Base-by-base conservation (phyloP, 225 moss, liverwort and hornwort species). In the Physcomitrellopsis africana region DNA sequence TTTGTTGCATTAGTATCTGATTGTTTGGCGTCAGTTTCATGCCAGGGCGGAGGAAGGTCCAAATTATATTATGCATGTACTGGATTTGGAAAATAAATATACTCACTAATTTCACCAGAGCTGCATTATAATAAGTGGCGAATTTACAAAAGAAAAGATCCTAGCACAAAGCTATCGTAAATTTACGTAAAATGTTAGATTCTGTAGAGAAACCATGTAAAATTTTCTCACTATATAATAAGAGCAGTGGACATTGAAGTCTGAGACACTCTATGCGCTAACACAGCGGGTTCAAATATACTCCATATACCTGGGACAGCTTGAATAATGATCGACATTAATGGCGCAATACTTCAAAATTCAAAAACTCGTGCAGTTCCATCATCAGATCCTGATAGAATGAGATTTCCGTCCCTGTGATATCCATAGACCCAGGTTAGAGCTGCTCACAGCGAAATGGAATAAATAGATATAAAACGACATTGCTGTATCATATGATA, bases 351-450 rank as follows among this genome's bases (percentile, higher is more conserved):
- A 56, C 27, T 63, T 87, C 70, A 87, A 74, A 84, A 77, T 77
- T 80, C 77, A 54, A 84, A 87, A 67, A 80, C 82, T 74, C 84
- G 84, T 67, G 82, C 87, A 20, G 82, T 80, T 17, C 68, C 13
- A 46, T 87, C 87, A 44, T 87, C 87, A 45, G 87, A 84, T 23
- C 87, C 82, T 17, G 87, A 87, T 49, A 87, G 56, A 55, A 87
- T 72, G 44, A 72, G 20, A 2, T 64, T 80, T 56, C 87, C 84
- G 15, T 87, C 87, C 51, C 87, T 87, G 77, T 64, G 8, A 61
- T 23, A 78, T 65, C 69, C 64, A 80, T n/a, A 44, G 14, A 65
- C 54, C 71, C 44, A 65, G 17, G 45, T 84, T 60, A 73, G 57
- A 70, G 63, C 51, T 73, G 10, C 60, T 59, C 41, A 74, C 32